Base-by-base conservation (phyloP, 805 yeast genomes). In the Yamadazyma akitaensis region DNA sequence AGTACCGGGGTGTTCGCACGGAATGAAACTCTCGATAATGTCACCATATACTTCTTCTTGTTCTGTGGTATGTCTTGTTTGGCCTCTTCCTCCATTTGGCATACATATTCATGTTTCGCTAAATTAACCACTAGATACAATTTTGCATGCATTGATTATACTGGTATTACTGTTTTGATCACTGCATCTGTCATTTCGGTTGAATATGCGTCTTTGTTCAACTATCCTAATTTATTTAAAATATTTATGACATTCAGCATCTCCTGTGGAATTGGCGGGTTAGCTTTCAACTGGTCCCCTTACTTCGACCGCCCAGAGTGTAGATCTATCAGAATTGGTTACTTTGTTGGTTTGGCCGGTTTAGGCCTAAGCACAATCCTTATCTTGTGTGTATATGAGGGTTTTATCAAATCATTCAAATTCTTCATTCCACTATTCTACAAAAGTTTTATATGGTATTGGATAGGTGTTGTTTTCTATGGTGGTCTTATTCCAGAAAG, bases 61-160 rank as follows among this genome's bases (percentile, higher is more conserved):
- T 51, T 73, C 8, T 89, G 96, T 2, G 85, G 94, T 13, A 60
- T 87, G 51, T 80, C 82, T 53, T 94, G 98, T 63, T 70, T 92
- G 48, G 48, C 80, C 7, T 85, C 92, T 37, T 89, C 97, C 0
- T 81, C 84, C 2, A 67, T 84, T 36, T 92, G 97, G 97, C 99
- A 92, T 65, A 87, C 97, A 3, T 91, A 89, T 65, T 80, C 85
- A 49, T 83, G 89, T 51, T 86, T 89, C 53, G 80, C 92, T 14
- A 76, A 76, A 42, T 64, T 85, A 38, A 58, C 70, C 17, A 62
- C 81, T 51, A 77, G 96, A 61, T 75, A 82, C 53, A 78, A 81
- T 44, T 88, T 87, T 67, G 97, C 97, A 0, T 94, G 99, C 64
- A 81, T 91, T 37, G 99, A 92, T 68, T 92, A 92, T 65, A 85